These are phyloP conservation scores for Mucor velutinosus DNA, from an alignment of 371 early-diverging fungal species.

Conservation along the genomic window DNA sequence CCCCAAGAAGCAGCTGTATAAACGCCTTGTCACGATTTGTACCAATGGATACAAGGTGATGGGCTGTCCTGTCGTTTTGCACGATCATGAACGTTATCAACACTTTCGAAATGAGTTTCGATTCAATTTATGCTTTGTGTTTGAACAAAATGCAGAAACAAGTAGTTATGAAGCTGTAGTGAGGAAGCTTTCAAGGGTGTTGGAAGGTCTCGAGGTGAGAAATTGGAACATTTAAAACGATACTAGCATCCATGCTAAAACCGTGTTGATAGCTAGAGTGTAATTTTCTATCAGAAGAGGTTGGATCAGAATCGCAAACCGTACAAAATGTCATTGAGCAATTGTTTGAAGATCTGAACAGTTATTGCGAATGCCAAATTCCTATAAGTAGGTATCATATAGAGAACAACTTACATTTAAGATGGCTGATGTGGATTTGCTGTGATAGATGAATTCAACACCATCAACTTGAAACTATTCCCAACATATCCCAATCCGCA, in stretches of 20 bases:
- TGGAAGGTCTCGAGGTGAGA: conserved; percentile 74
- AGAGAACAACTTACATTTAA: not conserved
- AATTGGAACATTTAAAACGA: not conserved
- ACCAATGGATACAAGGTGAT: conserved; percentile 75
- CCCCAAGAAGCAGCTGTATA: conserved; percentile 80
- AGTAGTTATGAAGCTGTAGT: conserved; percentile 81
- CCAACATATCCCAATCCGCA: conserved; percentile 79
- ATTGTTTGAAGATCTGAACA: conserved; percentile 82
- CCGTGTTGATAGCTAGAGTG: conserved; percentile 62
- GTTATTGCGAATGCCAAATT: conserved; percentile 86
- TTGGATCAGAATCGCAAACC: conserved; percentile 30
- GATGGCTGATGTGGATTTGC: not conserved
- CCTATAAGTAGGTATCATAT: conserved; percentile 69
- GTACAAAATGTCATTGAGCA: conserved; percentile 85
- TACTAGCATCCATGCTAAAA: not conserved
- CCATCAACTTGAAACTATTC: conserved; percentile 85
- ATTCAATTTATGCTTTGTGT: conserved; percentile 91
- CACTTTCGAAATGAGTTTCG: conserved; percentile 75
- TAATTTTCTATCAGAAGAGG: conserved; percentile 65
- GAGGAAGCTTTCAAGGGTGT: conserved; percentile 75
- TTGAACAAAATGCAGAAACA: conserved; percentile 76
- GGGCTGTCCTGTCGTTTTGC: conserved; percentile 78
- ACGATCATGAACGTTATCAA: conserved; percentile 70
- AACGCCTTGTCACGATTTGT: conserved; percentile 76
- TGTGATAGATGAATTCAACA: conserved; percentile 56